Evolutionary conservation across 2,329 filamentous ascomycete genomes (phyloP).

Genomic region (Aspergillus sp.): DNA sequence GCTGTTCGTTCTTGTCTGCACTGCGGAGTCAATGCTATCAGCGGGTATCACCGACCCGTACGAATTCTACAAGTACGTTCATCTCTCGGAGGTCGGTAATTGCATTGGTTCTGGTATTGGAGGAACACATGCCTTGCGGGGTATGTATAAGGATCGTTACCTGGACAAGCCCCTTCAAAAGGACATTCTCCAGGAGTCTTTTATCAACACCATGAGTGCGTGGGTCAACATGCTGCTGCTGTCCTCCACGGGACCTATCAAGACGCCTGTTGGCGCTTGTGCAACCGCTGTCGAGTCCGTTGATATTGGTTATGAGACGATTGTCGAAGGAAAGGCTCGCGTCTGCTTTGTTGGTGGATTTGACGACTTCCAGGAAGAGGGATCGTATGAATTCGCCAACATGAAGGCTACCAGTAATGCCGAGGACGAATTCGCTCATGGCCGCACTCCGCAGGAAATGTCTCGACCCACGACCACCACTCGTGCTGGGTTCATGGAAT

Average conservation of each 20-base stretch:
- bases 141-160: slow-evolving; percentile 98
- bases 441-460: slow-evolving; percentile 95
- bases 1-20: slow-evolving; percentile 90
- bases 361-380: slow-evolving; percentile 98
- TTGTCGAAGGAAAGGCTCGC: slow-evolving; percentile 95
- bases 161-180: slow-evolving; percentile 97
- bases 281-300: slow-evolving; percentile 96
- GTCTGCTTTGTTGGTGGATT: slow-evolving; percentile 98
- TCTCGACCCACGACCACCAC: slow-evolving; percentile 96
- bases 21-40: slow-evolving; percentile 84
- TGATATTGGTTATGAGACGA: slow-evolving; percentile 97
- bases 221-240: slow-evolving; percentile 99
- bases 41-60: slow-evolving; percentile 98
- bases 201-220: slow-evolving; percentile 99
- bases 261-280: slow-evolving; percentile 96
- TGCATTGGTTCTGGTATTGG: slow-evolving; percentile 98
- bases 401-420: slow-evolving; percentile 99
- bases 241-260: slow-evolving; percentile 96
- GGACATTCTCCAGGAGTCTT: slow-evolving; percentile 97
- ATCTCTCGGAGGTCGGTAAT: slow-evolving; percentile 96
- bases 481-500: slow-evolving; percentile 98
- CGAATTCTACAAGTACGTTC: slow-evolving; percentile 99
- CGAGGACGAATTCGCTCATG: slow-evolving; percentile 92
- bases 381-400: slow-evolving; percentile 99
- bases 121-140: slow-evolving; percentile 84